Evolutionary conservation across 345 rosid species (phyloP).

Genomic region (Camelina sativa): DNA sequence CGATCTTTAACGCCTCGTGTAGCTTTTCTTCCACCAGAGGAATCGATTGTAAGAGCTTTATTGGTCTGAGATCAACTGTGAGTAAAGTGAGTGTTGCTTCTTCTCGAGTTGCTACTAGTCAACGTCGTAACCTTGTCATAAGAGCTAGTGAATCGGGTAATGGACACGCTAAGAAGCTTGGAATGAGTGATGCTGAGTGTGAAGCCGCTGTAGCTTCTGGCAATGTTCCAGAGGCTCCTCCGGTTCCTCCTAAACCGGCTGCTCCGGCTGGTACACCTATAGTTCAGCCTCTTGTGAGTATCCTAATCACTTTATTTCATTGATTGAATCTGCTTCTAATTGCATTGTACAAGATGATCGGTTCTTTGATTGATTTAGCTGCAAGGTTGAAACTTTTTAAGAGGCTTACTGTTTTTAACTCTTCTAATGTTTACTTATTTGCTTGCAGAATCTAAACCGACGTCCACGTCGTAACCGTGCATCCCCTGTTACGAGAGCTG

Average conservation of each 20-base stretch:
- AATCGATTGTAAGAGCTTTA: constrained; percentile 42
- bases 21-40: constrained; percentile 43
- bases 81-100: constrained; percentile 40
- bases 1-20: constrained; percentile 43
- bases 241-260: constrained; percentile 73
- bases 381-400: constrained; percentile 21
- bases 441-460: constrained; percentile 66
- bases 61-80: constrained; percentile 36
- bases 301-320: background rate
- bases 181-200: constrained; percentile 73
- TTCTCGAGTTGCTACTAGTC: constrained; percentile 27
- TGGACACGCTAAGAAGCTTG: constrained; percentile 55
- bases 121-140: constrained; percentile 37
- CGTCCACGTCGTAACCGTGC: constrained; percentile 89
- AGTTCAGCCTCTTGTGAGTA: constrained; percentile 65
- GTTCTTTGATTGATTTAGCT: constrained; percentile 6
- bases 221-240: constrained; percentile 80
- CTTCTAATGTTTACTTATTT: background rate
- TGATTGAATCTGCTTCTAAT: background rate
- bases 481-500: constrained; percentile 67
- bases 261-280: constrained; percentile 85
- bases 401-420: background rate
- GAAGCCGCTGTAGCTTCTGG: constrained; percentile 92
- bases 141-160: constrained; percentile 53
- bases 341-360: background rate